Conservation (phyloP, 2,329 filamentous ascomycete genomes). For the Pyrenophora tritici-repentis region DNA sequence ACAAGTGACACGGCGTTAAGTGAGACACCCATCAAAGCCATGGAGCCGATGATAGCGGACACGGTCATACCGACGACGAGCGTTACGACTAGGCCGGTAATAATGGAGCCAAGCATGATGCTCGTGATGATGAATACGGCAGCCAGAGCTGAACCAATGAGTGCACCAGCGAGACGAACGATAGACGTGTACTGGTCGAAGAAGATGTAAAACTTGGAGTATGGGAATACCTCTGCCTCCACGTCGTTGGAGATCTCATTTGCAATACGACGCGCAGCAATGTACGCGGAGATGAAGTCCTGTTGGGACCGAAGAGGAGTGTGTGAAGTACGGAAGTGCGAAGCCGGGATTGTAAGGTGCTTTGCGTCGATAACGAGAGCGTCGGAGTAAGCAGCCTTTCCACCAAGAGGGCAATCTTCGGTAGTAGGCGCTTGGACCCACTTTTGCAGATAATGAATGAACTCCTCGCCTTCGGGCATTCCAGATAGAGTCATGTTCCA, state of each 20-base stretch:
- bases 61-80: constrained; percentile 91
- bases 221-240: constrained; percentile 86
- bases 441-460: constrained; percentile 80
- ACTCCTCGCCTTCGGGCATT: constrained; percentile 94
- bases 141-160: constrained; percentile 80
- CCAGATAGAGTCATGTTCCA: constrained; percentile 91
- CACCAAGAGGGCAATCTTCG: constrained; percentile 84
- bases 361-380: constrained; percentile 79
- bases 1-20: constrained; percentile 95
- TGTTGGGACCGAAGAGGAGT: constrained; percentile 83
- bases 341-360: constrained; percentile 72
- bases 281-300: constrained; percentile 92
- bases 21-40: constrained; percentile 86
- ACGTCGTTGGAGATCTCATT: constrained; percentile 73
- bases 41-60: constrained; percentile 90
- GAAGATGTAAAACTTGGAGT: constrained; percentile 98
- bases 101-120: constrained; percentile 78
- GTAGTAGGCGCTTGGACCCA: constrained; percentile 83
- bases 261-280: constrained; percentile 85
- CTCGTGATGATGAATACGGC: constrained; percentile 84
- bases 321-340: constrained; percentile 90
- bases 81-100: constrained; percentile 81
- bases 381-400: constrained; percentile 82
- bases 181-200: constrained; percentile 96
- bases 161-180: constrained; percentile 74